These are phyloP conservation scores for Nemania sp. DNA, from an alignment of 2,329 filamentous ascomycete species.

Conservation along the genomic window DNA sequence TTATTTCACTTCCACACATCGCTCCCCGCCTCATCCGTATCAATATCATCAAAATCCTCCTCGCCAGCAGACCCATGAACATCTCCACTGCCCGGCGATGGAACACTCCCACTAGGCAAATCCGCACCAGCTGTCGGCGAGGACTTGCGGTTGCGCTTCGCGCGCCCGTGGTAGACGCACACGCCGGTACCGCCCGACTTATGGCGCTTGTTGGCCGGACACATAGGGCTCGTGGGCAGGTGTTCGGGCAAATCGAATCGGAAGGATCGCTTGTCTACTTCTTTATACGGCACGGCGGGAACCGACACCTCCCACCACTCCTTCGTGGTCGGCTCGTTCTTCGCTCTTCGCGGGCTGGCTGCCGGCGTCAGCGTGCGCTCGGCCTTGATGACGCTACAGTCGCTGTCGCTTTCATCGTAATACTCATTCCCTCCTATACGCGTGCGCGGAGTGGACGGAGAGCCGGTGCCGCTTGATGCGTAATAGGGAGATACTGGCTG, in stretches of 20 bases:
- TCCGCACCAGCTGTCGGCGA: not conserved
- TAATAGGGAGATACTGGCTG: no score
- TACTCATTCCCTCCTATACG: no score
- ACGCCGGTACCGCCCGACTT: constrained; percentile 50
- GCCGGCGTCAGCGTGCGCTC: not conserved
- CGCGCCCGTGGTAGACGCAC: constrained; percentile 54
- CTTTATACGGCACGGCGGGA: constrained; percentile 31
- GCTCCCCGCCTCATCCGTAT: constrained; percentile 5
- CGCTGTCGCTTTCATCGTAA: no score
- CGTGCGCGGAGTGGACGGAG: no score
- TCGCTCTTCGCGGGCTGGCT: not conserved
- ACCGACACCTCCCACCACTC: constrained; percentile 41
- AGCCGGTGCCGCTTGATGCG: no score
- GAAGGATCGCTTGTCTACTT: constrained; percentile 38
- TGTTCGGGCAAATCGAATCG: constrained; percentile 56
- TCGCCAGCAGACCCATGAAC: constrained; percentile 28
- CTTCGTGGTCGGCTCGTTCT: constrained; percentile 18
- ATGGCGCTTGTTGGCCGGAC: constrained; percentile 52
- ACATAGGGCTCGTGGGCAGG: constrained; percentile 54
- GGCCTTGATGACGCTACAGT: not conserved
- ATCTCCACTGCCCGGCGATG: not conserved
- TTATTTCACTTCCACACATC: constrained; percentile 24
- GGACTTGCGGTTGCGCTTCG: constrained; percentile 31
- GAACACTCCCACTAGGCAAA: not conserved
- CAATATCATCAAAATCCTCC: constrained; percentile 7